Evolutionary conservation across 2,329 filamentous ascomycete species (phyloP).

Genomic region (Volutella citrinella): DNA sequence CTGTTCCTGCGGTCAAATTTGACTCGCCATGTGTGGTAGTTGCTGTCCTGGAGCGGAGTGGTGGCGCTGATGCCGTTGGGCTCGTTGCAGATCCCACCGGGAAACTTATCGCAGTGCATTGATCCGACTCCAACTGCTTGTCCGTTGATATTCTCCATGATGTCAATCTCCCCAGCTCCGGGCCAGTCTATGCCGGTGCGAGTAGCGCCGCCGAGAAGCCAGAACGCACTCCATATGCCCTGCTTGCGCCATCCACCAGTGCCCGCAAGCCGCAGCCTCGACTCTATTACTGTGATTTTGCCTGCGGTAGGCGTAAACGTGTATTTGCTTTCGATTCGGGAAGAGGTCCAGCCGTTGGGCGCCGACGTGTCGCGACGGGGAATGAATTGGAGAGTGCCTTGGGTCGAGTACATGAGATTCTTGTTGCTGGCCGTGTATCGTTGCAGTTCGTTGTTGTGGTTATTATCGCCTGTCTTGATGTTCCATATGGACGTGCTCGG

Average conservation of each 20-base stretch:
- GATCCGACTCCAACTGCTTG: constrained; percentile 44
- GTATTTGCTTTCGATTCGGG: constrained; percentile 48
- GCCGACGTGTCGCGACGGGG: constrained; percentile 39
- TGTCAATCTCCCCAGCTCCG: constrained; percentile 53
- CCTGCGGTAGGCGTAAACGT: constrained; percentile 45
- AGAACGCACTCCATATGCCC: constrained; percentile 59
- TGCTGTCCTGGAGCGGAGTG: constrained; percentile 34
- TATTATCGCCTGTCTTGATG: constrained; percentile 36
- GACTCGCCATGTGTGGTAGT: constrained; percentile 49
- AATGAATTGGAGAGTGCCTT: constrained; percentile 48
- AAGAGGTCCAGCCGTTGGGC: constrained; percentile 49
- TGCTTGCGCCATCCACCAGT: constrained; percentile 42
- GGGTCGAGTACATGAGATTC: constrained; percentile 51
- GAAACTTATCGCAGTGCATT: constrained; percentile 46
- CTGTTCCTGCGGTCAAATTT: constrained; percentile 46
- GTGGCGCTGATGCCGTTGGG: constrained; percentile 39
- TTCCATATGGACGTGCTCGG: constrained; percentile 40
- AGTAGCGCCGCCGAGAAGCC: constrained; percentile 51
- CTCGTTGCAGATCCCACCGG: constrained; percentile 51
- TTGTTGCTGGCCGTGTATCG: constrained; percentile 42
- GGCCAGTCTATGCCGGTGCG: constrained; percentile 51
- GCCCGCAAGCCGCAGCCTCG: constrained; percentile 44
- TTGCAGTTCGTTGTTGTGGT: constrained; percentile 52
- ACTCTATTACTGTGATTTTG: constrained; percentile 45
- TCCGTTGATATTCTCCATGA: constrained; percentile 56